These are phyloP conservation scores for Eucalyptus microcorys DNA, from an alignment of 345 rosid species.

Conservation along the genomic window DNA sequence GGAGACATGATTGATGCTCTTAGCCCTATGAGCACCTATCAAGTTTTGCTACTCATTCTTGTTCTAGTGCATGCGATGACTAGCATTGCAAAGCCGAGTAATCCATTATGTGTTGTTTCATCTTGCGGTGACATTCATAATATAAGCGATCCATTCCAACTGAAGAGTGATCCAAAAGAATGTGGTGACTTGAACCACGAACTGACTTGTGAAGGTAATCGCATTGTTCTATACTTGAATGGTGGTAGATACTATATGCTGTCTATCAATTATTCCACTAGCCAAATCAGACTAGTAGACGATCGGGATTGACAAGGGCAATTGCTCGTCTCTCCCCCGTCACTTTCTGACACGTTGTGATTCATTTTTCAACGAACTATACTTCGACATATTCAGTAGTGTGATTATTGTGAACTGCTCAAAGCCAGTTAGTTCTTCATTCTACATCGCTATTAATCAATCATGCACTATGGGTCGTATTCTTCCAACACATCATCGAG, in stretches of 20 bases:
- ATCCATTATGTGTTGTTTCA: accelerated
- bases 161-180: neutral
- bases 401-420: too few species aligned
- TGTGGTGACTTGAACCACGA: accelerated
- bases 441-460: too few species aligned
- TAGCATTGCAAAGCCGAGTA: too few species aligned
- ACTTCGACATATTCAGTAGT: too few species aligned
- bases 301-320: accelerated
- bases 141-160: accelerated
- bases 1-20: too few species aligned
- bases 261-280: accelerated
- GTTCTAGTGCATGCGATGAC: too few species aligned
- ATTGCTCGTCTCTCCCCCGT: neutral
- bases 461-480: accelerated
- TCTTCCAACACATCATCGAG: too few species aligned
- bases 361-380: too few species aligned
- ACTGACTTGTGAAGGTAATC: neutral
- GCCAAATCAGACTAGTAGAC: accelerated
- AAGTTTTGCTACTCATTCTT: too few species aligned
- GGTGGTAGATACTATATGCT: accelerated
- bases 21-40: too few species aligned
- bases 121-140: accelerated
- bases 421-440: too few species aligned
- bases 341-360: too few species aligned
- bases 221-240: accelerated